These are phyloP conservation scores for Gryganskiella cystojenkinii DNA, from an alignment of 192 early-diverging fungal species.

Conservation along the genomic window DNA sequence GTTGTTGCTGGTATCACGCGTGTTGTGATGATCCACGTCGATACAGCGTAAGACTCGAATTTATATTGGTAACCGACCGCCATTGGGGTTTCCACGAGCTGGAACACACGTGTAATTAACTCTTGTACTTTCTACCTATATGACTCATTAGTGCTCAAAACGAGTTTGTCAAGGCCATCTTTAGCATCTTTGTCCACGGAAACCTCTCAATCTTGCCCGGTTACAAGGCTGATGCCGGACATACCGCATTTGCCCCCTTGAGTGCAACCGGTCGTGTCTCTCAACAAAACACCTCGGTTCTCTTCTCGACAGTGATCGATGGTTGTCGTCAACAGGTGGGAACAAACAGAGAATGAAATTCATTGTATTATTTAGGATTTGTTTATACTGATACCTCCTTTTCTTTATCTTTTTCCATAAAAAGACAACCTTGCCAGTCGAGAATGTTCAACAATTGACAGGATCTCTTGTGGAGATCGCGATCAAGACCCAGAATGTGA, in stretches of 20 bases:
- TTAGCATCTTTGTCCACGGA: constrained; percentile 56
- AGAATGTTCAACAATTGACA: constrained; percentile 55
- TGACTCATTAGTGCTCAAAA: constrained; percentile 45
- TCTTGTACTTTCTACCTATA: not conserved
- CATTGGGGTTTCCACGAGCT: too few species aligned
- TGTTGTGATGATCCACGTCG: constrained; percentile 55
- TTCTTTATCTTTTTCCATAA: not conserved
- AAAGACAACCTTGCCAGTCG: constrained; percentile 63
- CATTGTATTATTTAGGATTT: not conserved
- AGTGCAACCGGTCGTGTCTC: constrained; percentile 18
- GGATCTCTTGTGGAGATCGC: constrained; percentile 53
- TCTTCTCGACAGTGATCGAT: constrained; percentile 39
- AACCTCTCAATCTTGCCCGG: constrained; percentile 38
- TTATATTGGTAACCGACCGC: too few species aligned
- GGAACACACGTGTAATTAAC: not conserved
- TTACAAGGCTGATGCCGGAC: not conserved
- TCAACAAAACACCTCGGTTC: constrained; percentile 39
- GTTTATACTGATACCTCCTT: not conserved
- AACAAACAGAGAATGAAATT: not conserved
- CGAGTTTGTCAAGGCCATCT: constrained; percentile 54
- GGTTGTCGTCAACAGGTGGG: constrained; percentile 53
- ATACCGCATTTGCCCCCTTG: constrained; percentile 36
- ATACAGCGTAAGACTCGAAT: constrained; percentile 49
- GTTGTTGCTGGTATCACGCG: constrained; percentile 54
- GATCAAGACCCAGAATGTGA: constrained; percentile 48